Percentiles rank a stretch among this genome's conserved stretches.
These are phyloP conservation scores for Aethionema arabicum DNA, from an alignment of 345 rosid genomes.

Conservation along the genomic window DNA sequence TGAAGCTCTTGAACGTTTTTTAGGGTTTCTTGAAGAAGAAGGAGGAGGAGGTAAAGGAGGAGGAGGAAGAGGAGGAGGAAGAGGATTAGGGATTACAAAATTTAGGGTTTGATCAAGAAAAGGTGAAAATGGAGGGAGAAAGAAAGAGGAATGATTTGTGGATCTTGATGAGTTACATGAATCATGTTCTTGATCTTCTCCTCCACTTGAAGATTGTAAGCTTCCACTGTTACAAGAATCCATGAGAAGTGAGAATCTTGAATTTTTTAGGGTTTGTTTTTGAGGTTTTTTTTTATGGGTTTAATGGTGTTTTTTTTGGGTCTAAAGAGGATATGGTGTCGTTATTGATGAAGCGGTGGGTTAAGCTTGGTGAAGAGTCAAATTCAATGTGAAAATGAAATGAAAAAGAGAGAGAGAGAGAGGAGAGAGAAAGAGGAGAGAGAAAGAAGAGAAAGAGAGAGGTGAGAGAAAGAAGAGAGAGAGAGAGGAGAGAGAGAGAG, in stretches of 20 bases:
- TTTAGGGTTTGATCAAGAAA: conserved; percentile 22
- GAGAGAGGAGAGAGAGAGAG: background rate
- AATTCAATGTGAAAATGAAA: conserved; percentile 59
- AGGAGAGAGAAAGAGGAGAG: background rate
- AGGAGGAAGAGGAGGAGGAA: conserved; percentile 35
- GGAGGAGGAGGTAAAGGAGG: conserved; percentile 26
- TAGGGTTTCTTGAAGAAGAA: conserved; percentile 51
- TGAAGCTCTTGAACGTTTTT: conserved; percentile 83
- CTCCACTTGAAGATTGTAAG: conserved; percentile 72
- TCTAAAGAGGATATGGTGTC: conserved; percentile 49
- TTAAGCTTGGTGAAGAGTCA: conserved; percentile 70
- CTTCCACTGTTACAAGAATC: conserved; percentile 83
- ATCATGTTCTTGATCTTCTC: conserved; percentile 59
- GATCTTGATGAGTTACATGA: conserved; percentile 48
- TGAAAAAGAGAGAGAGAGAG: conserved; percentile 31
- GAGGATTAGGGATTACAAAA: conserved; percentile 20
- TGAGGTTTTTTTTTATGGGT: conserved; percentile 35
- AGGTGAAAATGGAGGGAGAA: conserved; percentile 41
- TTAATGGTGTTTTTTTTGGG: conserved; percentile 26
- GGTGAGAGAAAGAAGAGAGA: no score
- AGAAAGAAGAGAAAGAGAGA: background rate
- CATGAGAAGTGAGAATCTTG: conserved; percentile 41
- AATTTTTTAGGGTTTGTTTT: conserved; percentile 41
- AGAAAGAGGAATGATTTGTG: conserved; percentile 38
- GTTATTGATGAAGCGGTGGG: conserved; percentile 60